phyloP scores from a whole-genome alignment of 805 yeast genomes.

The Yamadazyma sp. region DNA sequence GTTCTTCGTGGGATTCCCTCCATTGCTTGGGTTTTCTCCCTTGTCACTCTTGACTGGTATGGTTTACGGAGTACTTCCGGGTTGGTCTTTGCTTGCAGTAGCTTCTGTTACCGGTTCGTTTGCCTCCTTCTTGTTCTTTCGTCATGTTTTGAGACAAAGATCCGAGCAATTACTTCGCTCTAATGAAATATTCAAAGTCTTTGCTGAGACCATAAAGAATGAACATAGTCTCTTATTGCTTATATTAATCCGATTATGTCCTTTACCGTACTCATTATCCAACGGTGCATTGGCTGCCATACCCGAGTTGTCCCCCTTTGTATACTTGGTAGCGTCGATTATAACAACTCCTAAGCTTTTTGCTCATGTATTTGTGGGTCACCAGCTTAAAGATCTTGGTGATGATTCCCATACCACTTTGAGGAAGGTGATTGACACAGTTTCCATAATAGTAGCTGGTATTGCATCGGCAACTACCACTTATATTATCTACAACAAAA shows the following conservation, averaged over 20 bases:
- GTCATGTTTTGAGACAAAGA: constrained; percentile 53
- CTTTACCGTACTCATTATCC: constrained; percentile 87
- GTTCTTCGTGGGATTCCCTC: constrained; percentile 82
- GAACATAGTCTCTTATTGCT: constrained; percentile 57
- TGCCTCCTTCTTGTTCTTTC: constrained; percentile 67
- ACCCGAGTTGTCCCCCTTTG: constrained; percentile 64
- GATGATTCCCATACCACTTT: constrained; percentile 47
- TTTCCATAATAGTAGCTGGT: constrained; percentile 59
- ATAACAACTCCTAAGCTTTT: constrained; percentile 80
- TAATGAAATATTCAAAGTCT: constrained; percentile 68
- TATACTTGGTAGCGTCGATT: constrained; percentile 68
- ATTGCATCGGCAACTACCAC: constrained; percentile 59
- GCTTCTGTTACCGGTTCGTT: constrained; percentile 76
- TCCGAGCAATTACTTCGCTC: constrained; percentile 61
- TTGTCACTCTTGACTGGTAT: constrained; percentile 70
- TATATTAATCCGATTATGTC: constrained; percentile 78
- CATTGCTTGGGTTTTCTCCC: constrained; percentile 78
- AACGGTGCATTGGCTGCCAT: constrained; percentile 92
- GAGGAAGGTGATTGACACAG: constrained; percentile 58
- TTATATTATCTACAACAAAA: constrained; percentile 60
- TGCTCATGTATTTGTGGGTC: constrained; percentile 77
- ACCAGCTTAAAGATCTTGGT: constrained; percentile 68
- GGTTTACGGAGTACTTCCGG: constrained; percentile 75
- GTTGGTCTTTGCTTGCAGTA: constrained; percentile 73
- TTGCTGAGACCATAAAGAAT: constrained; percentile 71